Percentiles rank a stretch among this genome's conserved stretches.
These are phyloP conservation scores for Pelagophyceae sp. DNA, from an alignment of 352 stramenopile species.

Conservation along the genomic window DNA sequence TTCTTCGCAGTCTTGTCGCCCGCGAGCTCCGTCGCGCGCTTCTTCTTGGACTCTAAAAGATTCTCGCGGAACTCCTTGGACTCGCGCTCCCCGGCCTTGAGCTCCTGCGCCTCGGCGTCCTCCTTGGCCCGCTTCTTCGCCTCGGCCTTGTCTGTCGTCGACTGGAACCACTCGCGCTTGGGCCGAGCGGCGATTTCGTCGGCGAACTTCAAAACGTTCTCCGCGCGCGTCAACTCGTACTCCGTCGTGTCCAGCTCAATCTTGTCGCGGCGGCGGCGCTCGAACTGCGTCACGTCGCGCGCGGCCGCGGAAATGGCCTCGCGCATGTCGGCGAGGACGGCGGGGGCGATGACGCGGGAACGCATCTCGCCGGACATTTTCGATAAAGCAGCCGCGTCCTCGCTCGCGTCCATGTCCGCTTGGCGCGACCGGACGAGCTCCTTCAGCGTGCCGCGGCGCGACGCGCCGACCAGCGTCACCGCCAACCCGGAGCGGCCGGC, in stretches of 20 bases:
- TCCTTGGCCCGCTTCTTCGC: slow-evolving; percentile 49
- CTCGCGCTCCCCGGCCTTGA: slow-evolving; percentile 52
- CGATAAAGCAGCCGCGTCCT: background rate
- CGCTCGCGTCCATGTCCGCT: slow-evolving; percentile 15
- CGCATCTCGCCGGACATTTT: background rate
- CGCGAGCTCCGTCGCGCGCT: slow-evolving; percentile 48
- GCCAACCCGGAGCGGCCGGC: slow-evolving; percentile 80
- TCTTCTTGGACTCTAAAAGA: slow-evolving; percentile 57
- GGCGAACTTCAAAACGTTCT: slow-evolving; percentile 75
- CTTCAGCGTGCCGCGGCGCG: slow-evolving; percentile 20
- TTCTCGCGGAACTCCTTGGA: slow-evolving; percentile 52
- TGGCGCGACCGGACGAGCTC: slow-evolving; percentile 23
- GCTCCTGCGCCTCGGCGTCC: background rate
- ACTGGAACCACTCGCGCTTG: slow-evolving; percentile 80
- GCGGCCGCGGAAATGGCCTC: slow-evolving; percentile 28
- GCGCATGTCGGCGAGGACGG: slow-evolving; percentile 22
- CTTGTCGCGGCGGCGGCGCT: slow-evolving; percentile 74
- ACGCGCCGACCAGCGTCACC: slow-evolving; percentile 62
- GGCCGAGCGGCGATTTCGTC: slow-evolving; percentile 75
- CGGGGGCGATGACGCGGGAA: background rate
- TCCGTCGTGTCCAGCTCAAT: slow-evolving; percentile 67
- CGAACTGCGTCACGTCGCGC: slow-evolving; percentile 31
- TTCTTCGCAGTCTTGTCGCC: slow-evolving; percentile 41
- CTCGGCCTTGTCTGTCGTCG: slow-evolving; percentile 72
- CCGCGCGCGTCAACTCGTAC: slow-evolving; percentile 70